phyloP scores from a whole-genome alignment of 495 filamentous ascomycete genomes.

The Penicillium alfredii region DNA sequence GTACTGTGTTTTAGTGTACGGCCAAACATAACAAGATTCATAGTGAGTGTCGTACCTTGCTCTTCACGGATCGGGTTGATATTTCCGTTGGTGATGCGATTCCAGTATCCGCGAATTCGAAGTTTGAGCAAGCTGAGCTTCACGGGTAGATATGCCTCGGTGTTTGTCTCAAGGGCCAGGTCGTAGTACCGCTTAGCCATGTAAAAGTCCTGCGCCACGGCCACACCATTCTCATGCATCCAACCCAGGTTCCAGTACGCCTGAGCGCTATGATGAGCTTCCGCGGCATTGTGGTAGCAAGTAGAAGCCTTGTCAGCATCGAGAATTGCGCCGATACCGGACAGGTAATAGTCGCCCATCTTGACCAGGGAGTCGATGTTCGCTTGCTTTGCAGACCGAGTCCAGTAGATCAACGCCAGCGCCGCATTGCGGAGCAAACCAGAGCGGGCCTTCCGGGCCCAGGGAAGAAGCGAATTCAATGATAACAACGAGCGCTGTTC shows the following conservation, averaged over 20 bases:
- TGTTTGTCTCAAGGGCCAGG: conserved; percentile 80
- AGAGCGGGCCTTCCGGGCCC: conserved; percentile 31
- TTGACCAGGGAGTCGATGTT: conserved; percentile 95
- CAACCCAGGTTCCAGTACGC: conserved; percentile 96
- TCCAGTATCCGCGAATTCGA: conserved; percentile 81
- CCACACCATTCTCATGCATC: conserved; percentile 98
- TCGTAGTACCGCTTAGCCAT: conserved; percentile 97
- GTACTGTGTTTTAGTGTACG: not conserved
- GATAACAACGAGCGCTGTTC: conserved; percentile 62
- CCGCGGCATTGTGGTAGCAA: conserved; percentile 88
- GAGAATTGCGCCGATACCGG: conserved; percentile 61
- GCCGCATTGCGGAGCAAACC: conserved; percentile 61
- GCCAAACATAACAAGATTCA: no score
- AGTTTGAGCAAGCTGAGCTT: conserved; percentile 83
- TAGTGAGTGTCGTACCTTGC: no score
- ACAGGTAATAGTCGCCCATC: conserved; percentile 95
- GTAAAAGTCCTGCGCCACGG: conserved; percentile 92
- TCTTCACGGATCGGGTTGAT: conserved; percentile 89
- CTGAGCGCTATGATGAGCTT: conserved; percentile 85
- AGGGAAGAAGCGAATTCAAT: conserved; percentile 41
- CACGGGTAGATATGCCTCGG: conserved; percentile 92
- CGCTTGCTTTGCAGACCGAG: conserved; percentile 83
- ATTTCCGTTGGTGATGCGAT: conserved; percentile 79
- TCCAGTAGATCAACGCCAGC: conserved; percentile 92
- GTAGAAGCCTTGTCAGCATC: conserved; percentile 85